These are phyloP conservation scores for Paramecium sonneborni DNA, from an alignment of 73 alveolate species.

Conservation along the genomic window DNA sequence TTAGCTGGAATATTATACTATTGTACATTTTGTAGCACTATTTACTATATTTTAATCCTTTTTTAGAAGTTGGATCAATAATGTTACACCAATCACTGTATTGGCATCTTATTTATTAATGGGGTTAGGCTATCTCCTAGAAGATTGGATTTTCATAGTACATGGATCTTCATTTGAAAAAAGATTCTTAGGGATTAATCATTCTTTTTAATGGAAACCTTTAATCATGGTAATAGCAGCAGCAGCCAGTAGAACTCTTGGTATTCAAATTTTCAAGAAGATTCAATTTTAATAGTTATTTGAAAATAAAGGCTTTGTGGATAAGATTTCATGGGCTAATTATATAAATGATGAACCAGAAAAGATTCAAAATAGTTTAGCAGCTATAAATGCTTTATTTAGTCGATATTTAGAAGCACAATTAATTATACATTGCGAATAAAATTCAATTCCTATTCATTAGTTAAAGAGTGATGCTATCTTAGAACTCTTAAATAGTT, in stretches of 20 bases:
- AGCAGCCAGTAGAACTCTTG: conserved; percentile 35
- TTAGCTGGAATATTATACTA: conserved; percentile 20
- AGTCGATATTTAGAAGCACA: conserved; percentile 21
- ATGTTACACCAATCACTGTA: conserved; percentile 20
- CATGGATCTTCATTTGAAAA: background rate
- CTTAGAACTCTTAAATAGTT: background rate
- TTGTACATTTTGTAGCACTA: conserved; percentile 7
- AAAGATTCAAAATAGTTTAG: background rate
- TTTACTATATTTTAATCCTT: background rate
- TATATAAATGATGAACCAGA: conserved; percentile 49
- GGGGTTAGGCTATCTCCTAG: conserved; percentile 19
- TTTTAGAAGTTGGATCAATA: conserved; percentile 46
- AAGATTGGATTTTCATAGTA: background rate
- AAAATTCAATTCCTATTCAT: background rate
- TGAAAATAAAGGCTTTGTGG: background rate
- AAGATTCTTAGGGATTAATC: background rate
- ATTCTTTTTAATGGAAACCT: conserved; percentile 18
- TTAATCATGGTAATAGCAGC: background rate
- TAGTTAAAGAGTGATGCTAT: background rate
- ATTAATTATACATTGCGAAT: conserved; percentile 24
- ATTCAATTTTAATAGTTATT: background rate
- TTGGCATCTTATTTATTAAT: background rate
- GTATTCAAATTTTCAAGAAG: background rate
- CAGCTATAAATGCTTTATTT: conserved; percentile 19
- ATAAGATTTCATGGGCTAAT: conserved; percentile 40